These are phyloP conservation scores for Ustilago nuda DNA, from an alignment of 1,284 basidiomycete species.

Conservation along the genomic window DNA sequence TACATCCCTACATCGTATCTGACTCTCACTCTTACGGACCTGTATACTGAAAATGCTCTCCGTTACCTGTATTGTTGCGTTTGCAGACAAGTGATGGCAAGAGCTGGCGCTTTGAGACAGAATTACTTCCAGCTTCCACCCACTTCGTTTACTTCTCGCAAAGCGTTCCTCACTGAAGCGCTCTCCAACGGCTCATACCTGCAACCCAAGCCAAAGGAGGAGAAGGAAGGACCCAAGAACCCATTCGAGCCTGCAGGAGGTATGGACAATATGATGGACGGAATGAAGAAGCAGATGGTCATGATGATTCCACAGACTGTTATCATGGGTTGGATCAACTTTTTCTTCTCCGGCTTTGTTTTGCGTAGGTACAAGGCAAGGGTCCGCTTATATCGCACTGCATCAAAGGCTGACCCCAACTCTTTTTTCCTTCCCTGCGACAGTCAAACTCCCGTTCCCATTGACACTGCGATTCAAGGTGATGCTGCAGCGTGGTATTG, in stretches of 20 bases:
- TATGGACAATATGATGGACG: slow-evolving; percentile 99
- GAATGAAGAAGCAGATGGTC: slow-evolving; percentile 98
- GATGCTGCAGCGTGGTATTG: slow-evolving; percentile 96
- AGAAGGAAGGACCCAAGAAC: slow-evolving; percentile 71
- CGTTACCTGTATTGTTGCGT: not conserved
- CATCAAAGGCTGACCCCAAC: not conserved
- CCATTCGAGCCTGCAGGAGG: slow-evolving; percentile 84
- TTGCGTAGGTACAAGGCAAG: slow-evolving; percentile 76
- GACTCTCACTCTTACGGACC: too few relatives aligned
- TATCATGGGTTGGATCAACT: slow-evolving; percentile 99
- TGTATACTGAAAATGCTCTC: slow-evolving; percentile 1
- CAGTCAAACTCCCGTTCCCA: slow-evolving; percentile 92
- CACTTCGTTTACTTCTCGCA: slow-evolving; percentile 51
- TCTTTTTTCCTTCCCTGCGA: not conserved
- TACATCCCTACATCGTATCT: slow-evolving; percentile 48
- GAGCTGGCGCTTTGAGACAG: slow-evolving; percentile 53
- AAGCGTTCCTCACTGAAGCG: slow-evolving; percentile 53
- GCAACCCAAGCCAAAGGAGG: slow-evolving; percentile 53
- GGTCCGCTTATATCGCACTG: too few relatives aligned
- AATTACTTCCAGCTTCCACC: slow-evolving; percentile 63
- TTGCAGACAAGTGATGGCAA: slow-evolving; percentile 58
- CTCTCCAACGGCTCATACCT: slow-evolving; percentile 63
- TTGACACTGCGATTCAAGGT: slow-evolving; percentile 96
- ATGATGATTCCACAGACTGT: slow-evolving; percentile 77
- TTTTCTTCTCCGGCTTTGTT: slow-evolving; percentile 98